Conservation (phyloP, 148 eudicot genomes). For the Nepenthes gracilis region DNA sequence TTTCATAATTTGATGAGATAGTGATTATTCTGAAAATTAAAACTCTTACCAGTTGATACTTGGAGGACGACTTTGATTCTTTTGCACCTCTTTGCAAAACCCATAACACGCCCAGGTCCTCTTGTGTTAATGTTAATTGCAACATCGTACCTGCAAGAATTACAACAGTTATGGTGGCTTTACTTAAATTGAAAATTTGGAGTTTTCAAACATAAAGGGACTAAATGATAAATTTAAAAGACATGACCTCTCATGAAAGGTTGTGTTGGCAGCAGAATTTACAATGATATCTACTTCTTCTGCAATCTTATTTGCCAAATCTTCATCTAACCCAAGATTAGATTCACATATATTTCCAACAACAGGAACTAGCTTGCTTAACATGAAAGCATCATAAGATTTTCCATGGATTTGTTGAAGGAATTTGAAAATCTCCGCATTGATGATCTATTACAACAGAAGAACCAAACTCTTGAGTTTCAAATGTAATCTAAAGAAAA, state of each 20-base stretch:
- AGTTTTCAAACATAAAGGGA: background rate
- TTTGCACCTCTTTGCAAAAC: constrained; percentile 69
- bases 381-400: constrained; percentile 77
- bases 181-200: too few relatives aligned
- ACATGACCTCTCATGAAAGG: constrained; percentile 83
- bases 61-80: constrained; percentile 80
- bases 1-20: background rate
- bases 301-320: constrained; percentile 25
- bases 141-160: constrained; percentile 66
- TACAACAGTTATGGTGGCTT: background rate
- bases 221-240: background rate
- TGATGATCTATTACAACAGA: constrained; percentile 36
- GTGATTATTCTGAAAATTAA: background rate
- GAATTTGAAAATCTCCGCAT: constrained; percentile 70
- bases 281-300: constrained; percentile 75
- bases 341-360: constrained; percentile 80
- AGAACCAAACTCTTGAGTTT: constrained; percentile 1
- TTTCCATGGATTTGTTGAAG: constrained; percentile 76
- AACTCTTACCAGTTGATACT: constrained; percentile 70
- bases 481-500: background rate
- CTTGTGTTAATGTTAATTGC: constrained; percentile 85
- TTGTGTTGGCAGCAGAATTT: constrained; percentile 96
- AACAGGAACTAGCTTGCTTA: constrained; percentile 84
- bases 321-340: constrained; percentile 61
- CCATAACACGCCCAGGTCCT: constrained; percentile 85